These are phyloP conservation scores for Iris macrosiphon DNA, from an alignment of 106 monocot genomes.

Conservation along the genomic window DNA sequence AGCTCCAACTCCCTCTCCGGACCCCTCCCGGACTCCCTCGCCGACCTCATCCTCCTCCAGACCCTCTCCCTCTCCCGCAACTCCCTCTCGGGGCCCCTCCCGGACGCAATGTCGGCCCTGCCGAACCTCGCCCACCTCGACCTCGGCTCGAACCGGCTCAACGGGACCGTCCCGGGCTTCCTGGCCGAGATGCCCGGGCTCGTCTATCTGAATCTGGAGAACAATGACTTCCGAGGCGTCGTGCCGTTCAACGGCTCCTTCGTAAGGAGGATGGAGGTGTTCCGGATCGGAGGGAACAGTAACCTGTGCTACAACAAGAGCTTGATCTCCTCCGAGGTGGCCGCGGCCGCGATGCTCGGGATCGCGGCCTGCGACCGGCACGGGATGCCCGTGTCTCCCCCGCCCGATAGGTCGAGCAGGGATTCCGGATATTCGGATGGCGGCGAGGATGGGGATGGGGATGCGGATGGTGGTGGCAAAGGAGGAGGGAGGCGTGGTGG, in stretches of 20 bases:
- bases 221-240: constrained; percentile 73
- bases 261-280: constrained; percentile 41
- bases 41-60: constrained; percentile 37
- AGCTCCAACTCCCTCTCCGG: constrained; percentile 7
- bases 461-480: constrained; percentile 2
- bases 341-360: too few relatives aligned
- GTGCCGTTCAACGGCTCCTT: constrained; percentile 72
- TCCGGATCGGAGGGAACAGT: constrained; percentile 62
- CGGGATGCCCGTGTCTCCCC: constrained; percentile 64
- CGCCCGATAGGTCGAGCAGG: constrained; percentile 18
- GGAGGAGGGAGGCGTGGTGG: constrained; percentile 10
- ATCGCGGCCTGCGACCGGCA: constrained; percentile 67
- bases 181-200: constrained; percentile 46
- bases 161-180: constrained; percentile 62
- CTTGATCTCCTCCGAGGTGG: constrained; percentile 47
- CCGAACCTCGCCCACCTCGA: constrained; percentile 60
- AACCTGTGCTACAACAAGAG: constrained; percentile 79
- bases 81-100: constrained; percentile 55
- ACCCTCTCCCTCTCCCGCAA: constrained; percentile 47
- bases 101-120: constrained; percentile 40
- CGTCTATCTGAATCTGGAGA: constrained; percentile 52
- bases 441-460: constrained; percentile 23
- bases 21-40: constrained; percentile 46
- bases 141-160: constrained; percentile 74
- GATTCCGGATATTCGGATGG: constrained; percentile 25